Evolutionary conservation across 1,139 yeast genomes (phyloP).

Genomic region (Diutina neorugosa): DNA sequence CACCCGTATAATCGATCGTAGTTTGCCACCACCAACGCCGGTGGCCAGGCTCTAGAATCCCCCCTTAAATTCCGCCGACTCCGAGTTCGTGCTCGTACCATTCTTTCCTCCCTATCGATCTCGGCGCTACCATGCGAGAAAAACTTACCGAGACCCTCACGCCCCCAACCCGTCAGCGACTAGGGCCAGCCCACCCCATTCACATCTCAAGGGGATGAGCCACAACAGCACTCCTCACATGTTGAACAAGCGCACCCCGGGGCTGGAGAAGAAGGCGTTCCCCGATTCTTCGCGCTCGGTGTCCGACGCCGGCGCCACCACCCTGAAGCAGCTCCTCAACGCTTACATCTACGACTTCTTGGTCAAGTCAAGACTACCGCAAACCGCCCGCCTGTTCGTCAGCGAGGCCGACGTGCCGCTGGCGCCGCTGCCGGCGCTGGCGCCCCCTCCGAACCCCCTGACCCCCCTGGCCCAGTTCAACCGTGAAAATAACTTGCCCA

Average conservation of each 20-base stretch:
- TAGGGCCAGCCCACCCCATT: background rate
- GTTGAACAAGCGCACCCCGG: slow-evolving; percentile 19
- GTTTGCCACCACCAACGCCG: too few species aligned
- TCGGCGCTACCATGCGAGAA: background rate
- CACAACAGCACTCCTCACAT: slow-evolving; percentile 26
- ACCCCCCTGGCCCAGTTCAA: slow-evolving; percentile 13
- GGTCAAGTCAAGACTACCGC: slow-evolving; percentile 56
- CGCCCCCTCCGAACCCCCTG: slow-evolving; percentile 12
- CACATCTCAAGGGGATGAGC: slow-evolving; percentile 14
- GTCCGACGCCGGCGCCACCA: slow-evolving; percentile 40
- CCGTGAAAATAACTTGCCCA: slow-evolving; percentile 34
- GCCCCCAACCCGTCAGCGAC: background rate
- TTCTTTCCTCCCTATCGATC: background rate
- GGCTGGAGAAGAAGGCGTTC: slow-evolving; percentile 7
- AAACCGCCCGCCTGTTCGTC: slow-evolving; percentile 62
- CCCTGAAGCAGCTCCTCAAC: slow-evolving; percentile 58
- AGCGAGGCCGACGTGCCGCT: slow-evolving; percentile 56
- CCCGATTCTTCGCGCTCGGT: slow-evolving; percentile 13
- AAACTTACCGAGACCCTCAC: background rate
- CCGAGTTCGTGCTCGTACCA: slow-evolving; percentile 4
- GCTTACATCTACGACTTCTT: slow-evolving; percentile 83
- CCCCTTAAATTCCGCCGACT: slow-evolving; percentile 5
- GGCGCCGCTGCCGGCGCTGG: slow-evolving; percentile 11
- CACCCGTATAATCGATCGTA: too few species aligned
- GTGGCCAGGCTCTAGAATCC: background rate